A percentile compares a stretch with the other conserved stretches of the same genome.
Conservation (phyloP, 2,329 filamentous ascomycete genomes). For the Alternaria longipes region DNA sequence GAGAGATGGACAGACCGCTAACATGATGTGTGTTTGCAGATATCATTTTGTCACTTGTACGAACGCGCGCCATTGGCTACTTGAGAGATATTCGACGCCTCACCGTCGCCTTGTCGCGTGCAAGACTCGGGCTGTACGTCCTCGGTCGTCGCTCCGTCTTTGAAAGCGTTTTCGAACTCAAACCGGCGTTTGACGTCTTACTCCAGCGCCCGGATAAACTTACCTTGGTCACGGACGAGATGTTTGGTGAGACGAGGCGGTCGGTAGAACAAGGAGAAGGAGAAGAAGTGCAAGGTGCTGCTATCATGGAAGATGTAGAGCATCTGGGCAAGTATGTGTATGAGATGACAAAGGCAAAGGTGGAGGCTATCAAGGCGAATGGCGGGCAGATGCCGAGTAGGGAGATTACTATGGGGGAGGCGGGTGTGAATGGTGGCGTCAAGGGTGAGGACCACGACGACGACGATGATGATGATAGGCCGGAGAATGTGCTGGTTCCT, state of each 20-base stretch:
- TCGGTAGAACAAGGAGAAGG: slow-evolving; percentile 42
- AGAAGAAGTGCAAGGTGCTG: slow-evolving; percentile 60
- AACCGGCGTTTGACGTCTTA: slow-evolving; percentile 83
- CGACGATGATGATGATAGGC: slow-evolving; percentile 38
- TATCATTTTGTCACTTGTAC: slow-evolving; percentile 90
- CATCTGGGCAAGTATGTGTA: slow-evolving; percentile 96
- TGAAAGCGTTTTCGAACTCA: slow-evolving; percentile 85
- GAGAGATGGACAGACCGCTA: slow-evolving; percentile 10
- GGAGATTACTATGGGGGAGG: slow-evolving; percentile 48
- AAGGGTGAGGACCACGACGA: slow-evolving; percentile 31
- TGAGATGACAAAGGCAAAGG: slow-evolving; percentile 86
- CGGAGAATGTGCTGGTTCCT: slow-evolving; percentile 42
- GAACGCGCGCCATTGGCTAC: slow-evolving; percentile 89
- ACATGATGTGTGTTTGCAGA: slow-evolving; percentile 61
- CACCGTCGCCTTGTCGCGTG: slow-evolving; percentile 92
- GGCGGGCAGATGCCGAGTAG: slow-evolving; percentile 48
- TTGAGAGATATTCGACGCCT: slow-evolving; percentile 91
- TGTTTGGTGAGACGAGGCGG: slow-evolving; percentile 75
- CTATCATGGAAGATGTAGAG: slow-evolving; percentile 88
- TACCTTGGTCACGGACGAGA: slow-evolving; percentile 81
- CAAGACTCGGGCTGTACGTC: slow-evolving; percentile 89
- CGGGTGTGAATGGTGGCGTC: slow-evolving; percentile 38
- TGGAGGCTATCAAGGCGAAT: slow-evolving; percentile 64
- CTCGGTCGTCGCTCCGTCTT: slow-evolving; percentile 89
- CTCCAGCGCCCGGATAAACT: slow-evolving; percentile 83